Conservation (phyloP, 306 rosid genomes). For the Prinsepia uniflora region DNA sequence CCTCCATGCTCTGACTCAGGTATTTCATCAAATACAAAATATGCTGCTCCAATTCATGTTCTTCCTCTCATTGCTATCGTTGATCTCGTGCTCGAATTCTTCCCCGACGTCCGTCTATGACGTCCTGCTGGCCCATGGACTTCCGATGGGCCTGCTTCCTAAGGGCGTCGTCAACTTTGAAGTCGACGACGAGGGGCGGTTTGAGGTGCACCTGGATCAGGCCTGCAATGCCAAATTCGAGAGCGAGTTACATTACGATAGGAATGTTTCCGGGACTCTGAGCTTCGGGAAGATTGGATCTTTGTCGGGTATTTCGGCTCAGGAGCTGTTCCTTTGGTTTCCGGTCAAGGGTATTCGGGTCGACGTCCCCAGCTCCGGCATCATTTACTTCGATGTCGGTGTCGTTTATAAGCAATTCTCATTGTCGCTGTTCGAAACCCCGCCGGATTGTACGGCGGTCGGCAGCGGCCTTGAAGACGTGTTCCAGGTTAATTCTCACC, state of each 20-base stretch:
- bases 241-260: constrained; percentile 73
- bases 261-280: constrained; percentile 62
- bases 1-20: background rate
- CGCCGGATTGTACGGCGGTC: constrained; percentile 60
- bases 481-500: constrained; percentile 35
- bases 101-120: constrained; percentile 46
- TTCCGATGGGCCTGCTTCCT: constrained; percentile 79
- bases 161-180: constrained; percentile 58
- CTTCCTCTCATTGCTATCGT: constrained; percentile 16
- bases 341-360: constrained; percentile 68
- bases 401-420: constrained; percentile 67
- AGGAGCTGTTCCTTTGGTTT: constrained; percentile 86
- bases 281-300: constrained; percentile 57
- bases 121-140: constrained; percentile 51
- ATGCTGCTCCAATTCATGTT: constrained; percentile 9
- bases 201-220: constrained; percentile 62
- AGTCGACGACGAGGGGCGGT: constrained; percentile 40
- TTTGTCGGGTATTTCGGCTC: constrained; percentile 64
- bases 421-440: constrained; percentile 71
- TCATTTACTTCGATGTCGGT: constrained; percentile 81
- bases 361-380: constrained; percentile 77
- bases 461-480: constrained; percentile 9
- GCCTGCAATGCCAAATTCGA: constrained; percentile 90
- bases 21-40: background rate
- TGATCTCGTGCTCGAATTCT: constrained; percentile 9